Percentiles rank a stretch among this genome's conserved stretches.
phyloP scores from a whole-genome alignment of 768 basidiomycete genomes.

The Termitomyces sp. region DNA sequence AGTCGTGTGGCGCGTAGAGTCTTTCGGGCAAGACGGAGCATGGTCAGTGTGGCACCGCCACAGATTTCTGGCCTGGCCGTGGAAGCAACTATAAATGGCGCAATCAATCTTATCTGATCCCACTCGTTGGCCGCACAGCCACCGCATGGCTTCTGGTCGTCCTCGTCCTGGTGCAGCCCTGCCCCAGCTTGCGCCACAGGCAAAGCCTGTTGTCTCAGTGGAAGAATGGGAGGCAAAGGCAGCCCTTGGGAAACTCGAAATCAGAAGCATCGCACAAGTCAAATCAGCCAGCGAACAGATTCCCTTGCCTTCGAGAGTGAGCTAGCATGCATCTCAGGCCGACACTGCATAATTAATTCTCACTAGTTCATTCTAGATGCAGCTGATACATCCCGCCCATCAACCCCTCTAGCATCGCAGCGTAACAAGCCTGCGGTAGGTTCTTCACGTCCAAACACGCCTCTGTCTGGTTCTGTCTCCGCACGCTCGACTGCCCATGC shows the following conservation, averaged over 20 bases:
- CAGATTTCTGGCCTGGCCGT: not conserved
- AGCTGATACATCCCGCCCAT: constrained; percentile 23
- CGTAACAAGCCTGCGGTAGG: constrained; percentile 26
- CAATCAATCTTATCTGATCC: not conserved
- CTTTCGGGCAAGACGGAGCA: not conserved
- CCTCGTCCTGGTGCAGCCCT: constrained; percentile 9
- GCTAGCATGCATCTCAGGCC: constrained; percentile 8
- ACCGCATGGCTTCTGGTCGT: constrained; percentile 12
- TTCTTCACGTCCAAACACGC: constrained; percentile 38
- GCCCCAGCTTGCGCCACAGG: constrained; percentile 14
- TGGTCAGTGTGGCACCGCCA: not conserved
- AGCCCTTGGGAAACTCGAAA: constrained; percentile 66
- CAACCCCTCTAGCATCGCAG: constrained; percentile 33
- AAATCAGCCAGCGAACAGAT: constrained; percentile 55
- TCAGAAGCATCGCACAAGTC: constrained; percentile 57
- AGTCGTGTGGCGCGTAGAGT: not conserved
- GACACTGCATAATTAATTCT: constrained; percentile 6
- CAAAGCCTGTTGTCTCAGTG: constrained; percentile 50
- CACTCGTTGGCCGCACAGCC: constrained; percentile 2
- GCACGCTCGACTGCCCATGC: constrained; percentile 33
- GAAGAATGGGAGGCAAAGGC: constrained; percentile 92
- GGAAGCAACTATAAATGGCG: not conserved
- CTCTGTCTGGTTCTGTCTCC: constrained; percentile 17
- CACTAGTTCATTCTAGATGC: constrained; percentile 26
- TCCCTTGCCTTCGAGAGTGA: constrained; percentile 74